Base-by-base conservation (phyloP, 306 rosid species). In the Urtica urens region DNA sequence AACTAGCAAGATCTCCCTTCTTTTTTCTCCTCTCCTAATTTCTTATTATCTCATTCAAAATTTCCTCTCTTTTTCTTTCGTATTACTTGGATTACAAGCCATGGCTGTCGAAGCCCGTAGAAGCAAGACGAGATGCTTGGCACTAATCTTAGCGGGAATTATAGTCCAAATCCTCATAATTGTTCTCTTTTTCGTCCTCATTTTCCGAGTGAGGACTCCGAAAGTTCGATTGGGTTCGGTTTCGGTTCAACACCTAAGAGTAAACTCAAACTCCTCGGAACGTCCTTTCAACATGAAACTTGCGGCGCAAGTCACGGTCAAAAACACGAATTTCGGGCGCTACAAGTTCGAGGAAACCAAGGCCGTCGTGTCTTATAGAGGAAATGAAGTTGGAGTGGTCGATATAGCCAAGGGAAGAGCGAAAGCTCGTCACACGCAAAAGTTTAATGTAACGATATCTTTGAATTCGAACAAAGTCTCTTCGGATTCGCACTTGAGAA, bases 311-410 rank as follows among this genome's bases (percentile, higher is more conserved):
- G 46, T 70, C 3, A 42, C 63, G 0, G 55, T 70, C 35, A 70
- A 63, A 27, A 70, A 70, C 63, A 63, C 42, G 15, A 70, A 70
- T 38, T 63, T 58, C 1, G 75, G 71, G 1, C 40, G 48, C 45
- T 64, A 52, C 71, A 70, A 63, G 52, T 70, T 58, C 63, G 66
- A 58, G 3, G 6, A 26, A 47, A 19, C 54, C 50, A 53, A 47
- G 14, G 63, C 54, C 15, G 41, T 27, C 6, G n/a, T 64, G 31
- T 58, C 59, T 29, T 64, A 70, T 29, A 35, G 39, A 12, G 75
- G 67, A n/a, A 23, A 23, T 22, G 23, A 34, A 11, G 61, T 70
- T 20, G 75, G 67, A n/a, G 39, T 47, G 23, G 58, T 46, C 9
- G 35, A 53, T n/a, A 53, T 70, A 7, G 13, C 5, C 0, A 59